Base-by-base conservation (phyloP, 129 eudicot species). In the Saussurea involucrata region DNA sequence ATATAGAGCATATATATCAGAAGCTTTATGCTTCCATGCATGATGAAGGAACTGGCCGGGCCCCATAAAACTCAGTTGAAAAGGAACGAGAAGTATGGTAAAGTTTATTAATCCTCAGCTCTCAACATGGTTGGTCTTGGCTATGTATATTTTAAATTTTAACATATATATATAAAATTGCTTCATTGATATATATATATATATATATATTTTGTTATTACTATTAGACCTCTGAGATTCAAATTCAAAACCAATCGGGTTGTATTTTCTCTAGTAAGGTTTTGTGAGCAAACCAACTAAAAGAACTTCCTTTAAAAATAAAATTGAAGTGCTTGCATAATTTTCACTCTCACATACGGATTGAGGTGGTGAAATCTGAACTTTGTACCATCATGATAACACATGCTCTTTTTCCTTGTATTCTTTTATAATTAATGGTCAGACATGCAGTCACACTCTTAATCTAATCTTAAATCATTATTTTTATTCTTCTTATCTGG, bases 51-150 rank as follows among this genome's bases (percentile, higher is more conserved):
- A 63, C 58, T 20, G 97, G 97, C 58, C 17, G 97, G 97, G 17
- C 96, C 97, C 49, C 97, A 95, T 85, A 95, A 92, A 84, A 95
- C 97, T 68, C 99, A 92, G 83, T 95, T 89, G 68, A 86, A 96
- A 88, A 89, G 97, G 82, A 97, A 95, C 79, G 94, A 90, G 53
- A 82, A 88, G 78, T 86, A 92, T 82, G 99, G 99, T 95, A 86
- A 68, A 53, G 22, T 22, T 24, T 57, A 55, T 18, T 71, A 21
- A 27, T 17, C 29, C 28, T 61, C 3, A 72, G 33, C 12, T 31
- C 4, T 46, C 34, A 60, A 3, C 71, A 31, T 58, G 61, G 61
- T 53, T 53, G 61, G 27, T 60, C 28, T 58, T 60, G 12, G 65
- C 65, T 60, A 20, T 60, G 65, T 21, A 60, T 60, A 9, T 60